A percentile compares a stretch with the other conserved stretches of the same genome.
Conservation (phyloP, 257 asterid genomes). For the Euphrasia confusa region DNA sequence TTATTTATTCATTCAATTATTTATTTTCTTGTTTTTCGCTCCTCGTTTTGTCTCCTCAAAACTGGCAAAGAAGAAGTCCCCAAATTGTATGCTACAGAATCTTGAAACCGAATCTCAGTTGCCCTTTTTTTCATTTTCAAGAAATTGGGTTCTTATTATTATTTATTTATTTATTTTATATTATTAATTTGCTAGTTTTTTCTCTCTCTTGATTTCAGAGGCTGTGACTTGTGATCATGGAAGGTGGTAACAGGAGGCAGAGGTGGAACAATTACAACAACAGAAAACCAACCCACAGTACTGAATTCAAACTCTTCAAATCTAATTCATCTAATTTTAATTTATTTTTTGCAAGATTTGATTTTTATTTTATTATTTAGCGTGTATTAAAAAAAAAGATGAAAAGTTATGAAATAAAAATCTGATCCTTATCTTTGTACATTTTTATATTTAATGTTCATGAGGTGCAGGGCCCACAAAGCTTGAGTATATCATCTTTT, state of each 20-base stretch:
- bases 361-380: not conserved
- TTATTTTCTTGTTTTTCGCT: not conserved
- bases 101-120: slow-evolving; percentile 23
- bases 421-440: not conserved
- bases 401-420: not conserved
- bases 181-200: not conserved
- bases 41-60: not conserved
- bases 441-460: slow-evolving; percentile 17
- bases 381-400: no score
- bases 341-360: slow-evolving; percentile 3
- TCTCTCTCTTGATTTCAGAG: slow-evolving; percentile 1
- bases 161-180: not conserved
- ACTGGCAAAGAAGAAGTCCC: slow-evolving; percentile 19
- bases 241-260: slow-evolving; percentile 26
- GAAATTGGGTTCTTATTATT: not conserved
- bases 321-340: not conserved
- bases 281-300: slow-evolving; percentile 35
- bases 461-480: slow-evolving; percentile 24
- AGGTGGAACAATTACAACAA: slow-evolving; percentile 21
- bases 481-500: slow-evolving; percentile 20
- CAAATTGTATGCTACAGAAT: slow-evolving; percentile 13
- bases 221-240: slow-evolving; percentile 26
- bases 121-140: slow-evolving; percentile 12
- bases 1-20: not conserved
- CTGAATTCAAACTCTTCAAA: slow-evolving; percentile 17